phyloP scores from a whole-genome alignment of 345 rosid genomes.

The Populus euphratica region DNA sequence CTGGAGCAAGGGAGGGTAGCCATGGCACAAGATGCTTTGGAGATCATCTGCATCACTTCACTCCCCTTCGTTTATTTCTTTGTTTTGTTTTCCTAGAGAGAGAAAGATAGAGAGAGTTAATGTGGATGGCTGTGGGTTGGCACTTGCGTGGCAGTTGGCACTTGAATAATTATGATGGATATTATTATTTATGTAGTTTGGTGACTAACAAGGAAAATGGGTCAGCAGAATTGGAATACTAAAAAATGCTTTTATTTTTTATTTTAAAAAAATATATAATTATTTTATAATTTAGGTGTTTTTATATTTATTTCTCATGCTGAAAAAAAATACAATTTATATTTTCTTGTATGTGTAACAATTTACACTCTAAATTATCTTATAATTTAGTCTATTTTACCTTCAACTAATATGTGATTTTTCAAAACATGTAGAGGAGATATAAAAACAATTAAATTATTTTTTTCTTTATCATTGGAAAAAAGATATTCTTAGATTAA shows the following conservation, averaged over 20 bases:
- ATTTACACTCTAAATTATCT: too few relatives aligned
- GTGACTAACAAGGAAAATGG: not conserved
- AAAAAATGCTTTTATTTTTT: not conserved
- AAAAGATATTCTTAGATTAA: too few relatives aligned
- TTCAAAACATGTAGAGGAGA: too few relatives aligned
- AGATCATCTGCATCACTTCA: slow-evolving; percentile 59
- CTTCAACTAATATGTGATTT: too few relatives aligned
- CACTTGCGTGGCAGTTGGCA: slow-evolving; percentile 16
- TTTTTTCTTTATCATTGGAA: too few relatives aligned
- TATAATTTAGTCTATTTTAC: too few relatives aligned
- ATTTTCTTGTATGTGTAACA: too few relatives aligned
- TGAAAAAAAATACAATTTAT: too few relatives aligned
- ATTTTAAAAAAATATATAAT: too few relatives aligned
- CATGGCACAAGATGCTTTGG: slow-evolving; percentile 72
- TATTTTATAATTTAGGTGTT: too few relatives aligned
- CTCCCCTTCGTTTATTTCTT: slow-evolving; percentile 1
- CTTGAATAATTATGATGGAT: slow-evolving; percentile 3
- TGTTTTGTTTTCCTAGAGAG: slow-evolving; percentile 7
- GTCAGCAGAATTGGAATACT: not conserved
- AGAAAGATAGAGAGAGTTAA: not conserved
- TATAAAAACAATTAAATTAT: too few relatives aligned
- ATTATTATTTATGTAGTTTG: not conserved
- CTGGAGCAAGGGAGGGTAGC: slow-evolving; percentile 68
- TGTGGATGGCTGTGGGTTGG: slow-evolving; percentile 18
- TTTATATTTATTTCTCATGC: too few relatives aligned